phyloP scores from a whole-genome alignment of 352 stramenopile genomes.

The Phytophthora idaei region DNA sequence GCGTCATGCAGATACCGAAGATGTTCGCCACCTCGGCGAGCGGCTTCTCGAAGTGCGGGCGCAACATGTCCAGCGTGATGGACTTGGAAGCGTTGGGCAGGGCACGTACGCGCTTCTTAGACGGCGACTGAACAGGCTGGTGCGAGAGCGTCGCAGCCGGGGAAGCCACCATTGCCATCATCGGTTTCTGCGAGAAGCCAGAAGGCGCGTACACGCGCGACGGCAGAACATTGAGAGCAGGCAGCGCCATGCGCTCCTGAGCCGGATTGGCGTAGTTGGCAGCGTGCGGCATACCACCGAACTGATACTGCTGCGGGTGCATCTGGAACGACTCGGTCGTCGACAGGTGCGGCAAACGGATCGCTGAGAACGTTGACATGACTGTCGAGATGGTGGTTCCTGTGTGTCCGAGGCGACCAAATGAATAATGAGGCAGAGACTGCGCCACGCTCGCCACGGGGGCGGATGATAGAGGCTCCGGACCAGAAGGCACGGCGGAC shows the following conservation, averaged over 20 bases:
- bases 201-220: slow-evolving; percentile 22
- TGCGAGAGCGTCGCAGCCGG: slow-evolving; percentile 26
- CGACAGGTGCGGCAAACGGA: slow-evolving; percentile 33
- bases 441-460: slow-evolving; percentile 14
- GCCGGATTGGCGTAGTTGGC: slow-evolving; percentile 30
- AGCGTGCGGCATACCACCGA: slow-evolving; percentile 29
- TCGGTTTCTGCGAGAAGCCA: slow-evolving; percentile 23
- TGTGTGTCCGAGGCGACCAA: slow-evolving; percentile 32
- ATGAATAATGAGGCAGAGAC: slow-evolving; percentile 39
- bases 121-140: slow-evolving; percentile 37
- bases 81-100: slow-evolving; percentile 82
- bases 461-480: slow-evolving; percentile 12
- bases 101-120: slow-evolving; percentile 74
- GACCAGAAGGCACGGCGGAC: slow-evolving; percentile 37
- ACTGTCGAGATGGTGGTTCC: slow-evolving; percentile 1
- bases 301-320: slow-evolving; percentile 30
- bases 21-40: slow-evolving; percentile 72
- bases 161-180: slow-evolving; percentile 30
- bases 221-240: slow-evolving; percentile 48
- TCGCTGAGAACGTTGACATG: slow-evolving; percentile 33
- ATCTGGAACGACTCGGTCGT: slow-evolving; percentile 27
- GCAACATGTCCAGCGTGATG: slow-evolving; percentile 75
- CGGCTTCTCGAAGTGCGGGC: slow-evolving; percentile 78
- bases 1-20: slow-evolving; percentile 84
- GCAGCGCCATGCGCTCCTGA: slow-evolving; percentile 64